Base-by-base conservation (phyloP, 1,139 yeast genomes). In the Scheffersomyces lignicola region DNA sequence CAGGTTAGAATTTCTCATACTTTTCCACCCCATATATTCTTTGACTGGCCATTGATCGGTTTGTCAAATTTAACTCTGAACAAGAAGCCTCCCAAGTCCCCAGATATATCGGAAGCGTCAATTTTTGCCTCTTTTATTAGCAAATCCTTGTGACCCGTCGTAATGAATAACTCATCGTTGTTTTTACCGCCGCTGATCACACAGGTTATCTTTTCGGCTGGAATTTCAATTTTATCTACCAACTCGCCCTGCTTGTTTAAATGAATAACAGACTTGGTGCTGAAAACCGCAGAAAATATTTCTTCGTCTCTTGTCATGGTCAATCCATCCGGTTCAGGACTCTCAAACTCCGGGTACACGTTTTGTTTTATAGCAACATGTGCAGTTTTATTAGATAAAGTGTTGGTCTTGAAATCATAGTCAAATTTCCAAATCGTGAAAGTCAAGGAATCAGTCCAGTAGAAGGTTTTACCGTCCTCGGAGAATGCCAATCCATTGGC, bases 401-500 rank as follows among this genome's bases (percentile, higher is more conserved):
- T 53, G 29, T 78, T 79, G 3, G 71, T 58, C 11, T 52, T 60
- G 24, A 54, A 44, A 51, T 83, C 78, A 51, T 76, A 82, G 52
- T 83, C 83, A 49, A 68, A 83, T 44, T 69, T 64, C 73, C 78
- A 84, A 32, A 88, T 72, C 2, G 70, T 73, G 43, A 63, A 69
- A 7, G 76, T 73, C 31, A 74, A 58, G 2, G 94, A 81, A 48
- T 87, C 95, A 3, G 92, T 85, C 75, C 88, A 80, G 51, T 72
- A 83, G 51, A 86, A 66, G 31, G 61, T 60, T 26, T 65, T 69
- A 8, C 70, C 67, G 36, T 72, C 76, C 29, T 59, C 57, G 28
- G 70, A 64, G 73, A 88, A 90, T 21, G 83, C 85, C 46, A 89
- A 69, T n/a, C 96, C 96, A 52, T 89, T 89, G 14, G 92, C 75